These are phyloP conservation scores for Scleromitrula shiraiana DNA, from an alignment of 2,329 filamentous ascomycete species.

Conservation along the genomic window DNA sequence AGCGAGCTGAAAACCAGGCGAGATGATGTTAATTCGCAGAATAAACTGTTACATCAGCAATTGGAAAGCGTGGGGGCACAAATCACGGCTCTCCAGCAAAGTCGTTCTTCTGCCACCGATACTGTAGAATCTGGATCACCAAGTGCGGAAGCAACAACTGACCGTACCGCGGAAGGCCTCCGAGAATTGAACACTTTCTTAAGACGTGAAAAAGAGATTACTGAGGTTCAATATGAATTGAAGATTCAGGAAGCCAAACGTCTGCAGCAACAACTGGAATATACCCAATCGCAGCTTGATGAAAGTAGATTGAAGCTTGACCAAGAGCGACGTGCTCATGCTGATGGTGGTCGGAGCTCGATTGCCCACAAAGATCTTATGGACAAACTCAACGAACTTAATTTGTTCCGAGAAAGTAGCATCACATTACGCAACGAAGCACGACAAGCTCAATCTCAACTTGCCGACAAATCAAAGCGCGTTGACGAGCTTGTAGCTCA, in stretches of 20 bases:
- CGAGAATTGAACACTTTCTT: constrained; percentile 89
- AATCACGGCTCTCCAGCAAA: constrained; percentile 71
- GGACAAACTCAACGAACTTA: constrained; percentile 91
- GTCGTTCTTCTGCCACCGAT: constrained; percentile 52
- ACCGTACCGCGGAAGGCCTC: constrained; percentile 62
- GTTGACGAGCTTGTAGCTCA: constrained; percentile 66
- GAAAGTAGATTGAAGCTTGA: constrained; percentile 83
- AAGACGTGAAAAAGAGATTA: constrained; percentile 91
- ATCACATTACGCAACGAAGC: constrained; percentile 83
- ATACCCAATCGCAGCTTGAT: constrained; percentile 80
- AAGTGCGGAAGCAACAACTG: constrained; percentile 37
- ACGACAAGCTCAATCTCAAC: constrained; percentile 66
- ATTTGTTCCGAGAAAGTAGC: constrained; percentile 91
- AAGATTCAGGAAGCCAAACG: constrained; percentile 83
- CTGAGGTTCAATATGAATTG: constrained; percentile 92
- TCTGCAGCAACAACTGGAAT: constrained; percentile 82
- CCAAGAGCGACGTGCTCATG: constrained; percentile 72
- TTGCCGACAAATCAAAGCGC: constrained; percentile 65
- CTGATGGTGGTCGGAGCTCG: constrained; percentile 64
- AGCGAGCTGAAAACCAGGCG: constrained; percentile 68
- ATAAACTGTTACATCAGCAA: constrained; percentile 82
- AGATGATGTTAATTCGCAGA: constrained; percentile 81
- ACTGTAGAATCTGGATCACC: constrained; percentile 36
- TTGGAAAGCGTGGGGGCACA: constrained; percentile 76
- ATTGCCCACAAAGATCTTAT: constrained; percentile 83